phyloP scores from a whole-genome alignment of 768 basidiomycete species.

The Amanita pseudoporphyria region DNA sequence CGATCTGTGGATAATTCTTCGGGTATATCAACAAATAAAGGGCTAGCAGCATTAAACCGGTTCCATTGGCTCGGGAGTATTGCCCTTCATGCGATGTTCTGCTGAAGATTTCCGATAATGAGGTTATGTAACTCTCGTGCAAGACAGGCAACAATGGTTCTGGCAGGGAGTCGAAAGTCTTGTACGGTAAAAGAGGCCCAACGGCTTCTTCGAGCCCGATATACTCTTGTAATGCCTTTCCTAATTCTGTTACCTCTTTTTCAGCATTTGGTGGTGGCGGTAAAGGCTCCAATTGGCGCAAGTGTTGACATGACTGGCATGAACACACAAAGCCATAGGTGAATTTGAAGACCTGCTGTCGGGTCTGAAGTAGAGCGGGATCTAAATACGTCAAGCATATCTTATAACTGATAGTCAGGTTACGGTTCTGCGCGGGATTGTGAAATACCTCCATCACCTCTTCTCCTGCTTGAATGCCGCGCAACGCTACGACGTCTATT shows the following conservation, averaged over 20 bases:
- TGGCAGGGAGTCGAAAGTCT: conserved; percentile 29
- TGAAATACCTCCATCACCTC: conserved; percentile 37
- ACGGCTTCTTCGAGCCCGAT: conserved; percentile 22
- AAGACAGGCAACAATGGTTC: conserved; percentile 31
- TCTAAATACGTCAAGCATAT: conserved; percentile 72
- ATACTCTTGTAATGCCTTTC: conserved; percentile 26
- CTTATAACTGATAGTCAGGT: conserved; percentile 24
- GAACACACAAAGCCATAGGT: conserved; percentile 63
- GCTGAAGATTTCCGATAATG: conserved; percentile 56
- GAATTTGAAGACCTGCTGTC: conserved; percentile 44
- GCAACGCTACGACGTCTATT: conserved; percentile 62
- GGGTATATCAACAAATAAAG: conserved; percentile 68
- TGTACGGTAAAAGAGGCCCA: conserved; percentile 19
- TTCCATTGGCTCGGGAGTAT: conserved; percentile 38
- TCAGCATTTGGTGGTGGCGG: conserved; percentile 28
- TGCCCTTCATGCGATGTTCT: conserved; percentile 58
- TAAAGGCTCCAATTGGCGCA: conserved; percentile 28
- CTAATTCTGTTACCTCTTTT: conserved; percentile 20
- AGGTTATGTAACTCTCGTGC: conserved; percentile 48
- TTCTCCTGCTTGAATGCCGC: conserved; percentile 45
- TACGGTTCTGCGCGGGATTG: conserved; percentile 1
- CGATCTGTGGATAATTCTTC: conserved; percentile 72
- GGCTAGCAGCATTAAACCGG: conserved; percentile 50
- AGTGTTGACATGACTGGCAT: conserved; percentile 46
- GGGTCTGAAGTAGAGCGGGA: conserved; percentile 57